Conservation (phyloP, 495 filamentous ascomycete genomes). For the Aspergillus baeticus region DNA sequence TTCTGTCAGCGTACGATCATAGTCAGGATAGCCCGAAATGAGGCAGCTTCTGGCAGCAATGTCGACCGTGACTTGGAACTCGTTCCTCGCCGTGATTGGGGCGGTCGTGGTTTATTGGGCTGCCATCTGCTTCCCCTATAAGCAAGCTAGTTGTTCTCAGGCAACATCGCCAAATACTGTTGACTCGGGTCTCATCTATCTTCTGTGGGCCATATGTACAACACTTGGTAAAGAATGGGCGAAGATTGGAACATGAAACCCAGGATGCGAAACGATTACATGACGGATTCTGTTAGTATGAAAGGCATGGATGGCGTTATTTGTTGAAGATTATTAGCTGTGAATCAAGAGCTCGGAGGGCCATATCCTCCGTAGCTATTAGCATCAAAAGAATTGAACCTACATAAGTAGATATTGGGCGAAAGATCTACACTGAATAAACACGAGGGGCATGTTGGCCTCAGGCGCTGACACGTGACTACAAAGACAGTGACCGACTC, state of each 20-base stretch:
- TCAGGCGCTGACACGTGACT: slow-evolving; percentile 42
- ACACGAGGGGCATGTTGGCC: slow-evolving; percentile 21
- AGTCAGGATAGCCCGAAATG: slow-evolving; percentile 64
- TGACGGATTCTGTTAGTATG: slow-evolving; percentile 8
- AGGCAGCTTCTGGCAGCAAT: slow-evolving; percentile 33
- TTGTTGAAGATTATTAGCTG: not conserved
- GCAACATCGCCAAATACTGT: not conserved
- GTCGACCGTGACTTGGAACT: slow-evolving; percentile 68
- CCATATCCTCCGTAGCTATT: too few relatives aligned
- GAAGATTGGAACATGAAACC: not conserved
- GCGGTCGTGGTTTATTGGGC: slow-evolving; percentile 81
- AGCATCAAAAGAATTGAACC: not conserved
- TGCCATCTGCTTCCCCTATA: slow-evolving; percentile 82
- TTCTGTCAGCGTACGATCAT: slow-evolving; percentile 54
- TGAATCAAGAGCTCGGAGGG: not conserved
- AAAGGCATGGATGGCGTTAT: slow-evolving; percentile 8
- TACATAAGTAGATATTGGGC: not conserved
- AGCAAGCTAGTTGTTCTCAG: slow-evolving; percentile 1
- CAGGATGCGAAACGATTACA: slow-evolving; percentile 21
- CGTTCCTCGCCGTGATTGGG: slow-evolving; percentile 77
- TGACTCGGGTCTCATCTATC: not conserved
- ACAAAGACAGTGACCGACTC: slow-evolving; percentile 28
- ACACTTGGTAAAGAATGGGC: not conserved
- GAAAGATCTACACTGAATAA: not conserved
- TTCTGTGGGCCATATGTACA: not conserved